Base-by-base conservation (phyloP, 805 yeast species). In the Torulaspora gathmanii region DNA sequence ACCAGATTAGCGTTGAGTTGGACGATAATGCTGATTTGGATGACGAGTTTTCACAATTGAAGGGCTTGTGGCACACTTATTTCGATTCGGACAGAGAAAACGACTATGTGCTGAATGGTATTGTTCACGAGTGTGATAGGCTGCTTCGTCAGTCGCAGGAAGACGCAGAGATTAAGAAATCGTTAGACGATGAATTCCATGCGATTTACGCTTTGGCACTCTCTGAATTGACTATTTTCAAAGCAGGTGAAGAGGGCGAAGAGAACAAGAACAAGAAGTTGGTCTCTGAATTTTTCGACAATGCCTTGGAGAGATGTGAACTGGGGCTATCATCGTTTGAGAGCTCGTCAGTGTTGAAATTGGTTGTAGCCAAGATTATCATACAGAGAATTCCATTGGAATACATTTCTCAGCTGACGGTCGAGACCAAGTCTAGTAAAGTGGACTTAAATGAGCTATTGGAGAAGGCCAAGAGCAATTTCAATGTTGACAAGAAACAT, bases 71-170 rank as follows among this genome's bases (percentile, higher is more conserved):
- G 84, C 66, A 70, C 12, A 80, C 86, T 3, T 86, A 78, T 65
- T 56, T 67, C 33, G 61, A 69, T 4, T 71, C 83, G 2, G 79
- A 75, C 3, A 76, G 77, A 45, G 83, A 82, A 17, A 78, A 76
- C 51, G 86, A 82, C 58, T 66, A 80, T 49, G 74, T 85, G 28
- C 61, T 85, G 46, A 85, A 89, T 57, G 97, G 96, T 19, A 74
- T 90, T 4, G 76, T 91, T n/a, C 96, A 90, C 56, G 97, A 91
- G 61, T 85, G 95, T 68, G 96, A 91, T 58, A 69, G 95, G 40
- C 62, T 88, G 27, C 70, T 89, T 52, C 72, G 90, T 60, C 52
- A 59, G 35, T 52, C 58, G 30, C 47, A 45, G 5, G 60, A 49
- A n/a, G 50, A 50, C 23, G 46, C 43, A 58, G 22, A 54, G 60